Base-by-base conservation (phyloP, 192 early-diverging fungal genomes). In the Coemansia sp. region DNA sequence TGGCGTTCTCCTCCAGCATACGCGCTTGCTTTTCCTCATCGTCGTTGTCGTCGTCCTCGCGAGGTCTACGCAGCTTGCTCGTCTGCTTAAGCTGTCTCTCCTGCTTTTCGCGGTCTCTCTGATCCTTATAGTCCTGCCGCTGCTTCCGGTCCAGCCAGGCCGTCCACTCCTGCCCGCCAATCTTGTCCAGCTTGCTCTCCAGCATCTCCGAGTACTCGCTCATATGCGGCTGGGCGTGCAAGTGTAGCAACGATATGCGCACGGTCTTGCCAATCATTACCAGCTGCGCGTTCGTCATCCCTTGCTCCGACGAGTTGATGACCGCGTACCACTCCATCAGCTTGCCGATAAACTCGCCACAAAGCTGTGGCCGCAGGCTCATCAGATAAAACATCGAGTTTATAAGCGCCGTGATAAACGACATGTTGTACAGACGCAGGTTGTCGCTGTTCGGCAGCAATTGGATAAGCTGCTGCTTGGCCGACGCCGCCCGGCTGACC, bases 401-500 rank as follows among this genome's bases (percentile, higher is more conserved):
- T 41, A 84, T 55, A 9, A 79, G 70, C 3, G 74, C 82, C 1
- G 82, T 84, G 33, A 79, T 79, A 49, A 84, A 84, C 38, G 82
- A 71, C 36, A 74, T 74, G 74, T 84, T 84, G 68, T 73, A 84
- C 15, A 79, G 63, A 10, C 65, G 67, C 66, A 70, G 67, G 44
- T 72, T 78, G 20, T 84, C 82, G 68, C 82, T 79, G 65, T 73
- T 79, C 36, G 82, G 82, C 49, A 84, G 74, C 71, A 84, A 47
- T 8, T 63, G 68, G 18, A 79, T 20, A 10, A 84, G 82, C 69
- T 78, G 74, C 59, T 76, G 68, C 42, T 59, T 69, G n/a, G 82
- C 82, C 8, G 31, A 20, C 34, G 66, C 74, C 33, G 77, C 77
- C n/a, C 82, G 71, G n/a, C 60, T 52, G 13, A 62, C 77, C 22